Base-by-base conservation (phyloP, 768 basidiomycete genomes). In the Coprinopsis cinerea region DNA sequence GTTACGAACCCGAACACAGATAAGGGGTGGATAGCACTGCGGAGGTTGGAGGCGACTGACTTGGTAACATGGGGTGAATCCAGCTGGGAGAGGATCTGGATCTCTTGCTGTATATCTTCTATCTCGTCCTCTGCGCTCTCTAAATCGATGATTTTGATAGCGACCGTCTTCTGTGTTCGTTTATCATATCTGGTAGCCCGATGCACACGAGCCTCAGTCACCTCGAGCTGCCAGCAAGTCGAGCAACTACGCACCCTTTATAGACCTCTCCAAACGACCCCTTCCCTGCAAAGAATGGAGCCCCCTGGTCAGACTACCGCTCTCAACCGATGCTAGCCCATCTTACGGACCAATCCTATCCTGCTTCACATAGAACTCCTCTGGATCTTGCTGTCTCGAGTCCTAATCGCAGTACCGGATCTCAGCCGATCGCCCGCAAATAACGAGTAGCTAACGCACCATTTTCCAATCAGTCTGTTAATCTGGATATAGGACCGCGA, bases 111-210 rank as follows among this genome's bases (percentile, higher is more conserved):
- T 52, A 99, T 98, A 70, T 98, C 96, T 66, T 98, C 96, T 62
- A 98, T 97, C 73, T 99, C 96, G 63, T 99, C 96, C 67, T 98
- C 96, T 45, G 96, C 96, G 62, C 90, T 92, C 69, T 99, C 96
- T 26, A 99, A 81, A 73, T 98, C 94, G 65, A 99, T 98, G 59
- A 98, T 95, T 83, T 94, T 99, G 75, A 99, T 98, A 39, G 96
- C 96, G 22, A 99, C 96, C 0, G 95, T 93, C 73, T 87, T 88
- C 66, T 93, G 90, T 22, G 94, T 96, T 52, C 92, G 79, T 64
- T 92, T 92, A 71, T 98, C 94, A 61, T 90, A 97, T 50, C 94
- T 96, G 57, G 13, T 25, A 18, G 13, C 24, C 10, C 44, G 18
- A 2, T 11, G 15, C 11, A 2, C 2, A 14, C 47, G 51, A 25